Base-by-base conservation (phyloP, 495 filamentous ascomycete genomes). In the Aspergillus indologenus region DNA sequence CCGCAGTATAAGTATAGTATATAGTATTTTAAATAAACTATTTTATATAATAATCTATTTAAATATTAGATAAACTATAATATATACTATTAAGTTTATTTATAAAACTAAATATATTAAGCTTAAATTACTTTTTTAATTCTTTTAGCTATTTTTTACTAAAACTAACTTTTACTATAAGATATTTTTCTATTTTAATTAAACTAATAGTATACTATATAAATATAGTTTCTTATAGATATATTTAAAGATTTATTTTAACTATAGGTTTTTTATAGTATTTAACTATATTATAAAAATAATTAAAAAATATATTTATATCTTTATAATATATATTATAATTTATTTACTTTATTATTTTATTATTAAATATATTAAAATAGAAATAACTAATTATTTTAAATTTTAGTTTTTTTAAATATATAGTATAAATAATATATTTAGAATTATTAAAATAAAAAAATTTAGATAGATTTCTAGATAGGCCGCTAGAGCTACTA, bases 291-390 rank as follows among this genome's bases (percentile, higher is more conserved):
- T 52, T 14, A 29, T 52, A 7, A 23, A 52, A 3, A 26, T 52
- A 24, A 12, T 52, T 23, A 23, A 52, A 9, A 22, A 56, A 23
- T 45, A 43, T 40, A 44, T 43, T 0, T 42, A 52, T 24, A 54
- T 18, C 29, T 14, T 52, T 18, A 23, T 52, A 23, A 29, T 52
- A 52, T 52, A 52, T 52, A 26, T 26, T 52, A 18, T 18, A 18
- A n/a, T 29, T 11, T 6, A 40, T 40, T 8, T 40, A 40, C 34
- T 40, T 40, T 40, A 40, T 9, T 19, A 18, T 11, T 22, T 31
- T 29, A 56, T 17, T 29, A 49, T 20, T 8, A 15, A 57, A 40
- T 8, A 9, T 22, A 20, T 20, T 43, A 46, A 4, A 24, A 29
- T 40, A 40, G 34, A 40, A 40, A 14, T 9, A 40, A 40, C 12